A percentile compares a stretch with the other conserved stretches of the same genome.
Conservation (phyloP, 306 rosid species). For the Vigna trinervia region DNA sequence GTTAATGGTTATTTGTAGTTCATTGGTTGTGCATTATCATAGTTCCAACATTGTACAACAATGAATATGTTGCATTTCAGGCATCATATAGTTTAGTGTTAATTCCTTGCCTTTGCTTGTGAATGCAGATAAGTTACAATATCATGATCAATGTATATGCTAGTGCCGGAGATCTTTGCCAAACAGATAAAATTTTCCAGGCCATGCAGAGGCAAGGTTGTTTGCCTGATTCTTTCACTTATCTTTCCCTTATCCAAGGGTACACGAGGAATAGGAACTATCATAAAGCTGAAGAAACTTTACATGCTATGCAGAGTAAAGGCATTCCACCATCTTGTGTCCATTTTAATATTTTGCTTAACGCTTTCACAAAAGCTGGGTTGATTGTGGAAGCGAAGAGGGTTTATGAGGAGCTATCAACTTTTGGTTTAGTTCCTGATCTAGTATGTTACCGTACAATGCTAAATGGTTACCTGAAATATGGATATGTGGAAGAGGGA, state of each 20-base stretch:
- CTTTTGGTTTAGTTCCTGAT: conserved; percentile 71
- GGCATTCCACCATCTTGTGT: conserved; percentile 74
- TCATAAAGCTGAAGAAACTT: conserved; percentile 70
- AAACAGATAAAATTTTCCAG: conserved; percentile 67
- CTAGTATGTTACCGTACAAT: conserved; percentile 64
- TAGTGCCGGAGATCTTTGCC: conserved; percentile 64
- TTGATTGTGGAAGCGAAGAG: conserved; percentile 72
- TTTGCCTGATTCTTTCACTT: conserved; percentile 74
- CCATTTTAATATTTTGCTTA: conserved; percentile 71
- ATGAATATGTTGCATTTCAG: conserved; percentile 16
- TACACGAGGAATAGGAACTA: conserved; percentile 66
- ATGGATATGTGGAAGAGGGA: conserved; percentile 69
- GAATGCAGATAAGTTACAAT: conserved; percentile 86
- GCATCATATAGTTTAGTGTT: conserved; percentile 30
- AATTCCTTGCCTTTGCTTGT: conserved; percentile 33
- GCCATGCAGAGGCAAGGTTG: conserved; percentile 70
- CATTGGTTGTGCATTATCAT: background rate
- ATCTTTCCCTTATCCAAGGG: conserved; percentile 77
- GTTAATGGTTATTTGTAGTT: conserved; percentile 3
- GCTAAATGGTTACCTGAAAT: conserved; percentile 78
- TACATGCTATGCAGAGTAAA: conserved; percentile 62
- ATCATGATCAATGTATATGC: conserved; percentile 89
- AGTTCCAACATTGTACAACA: conserved; percentile 8
- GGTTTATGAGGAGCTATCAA: conserved; percentile 58
- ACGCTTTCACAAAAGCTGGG: conserved; percentile 70